Conservation (phyloP, 202 grass and related monocot genomes). For the Eragrostis tef region DNA sequence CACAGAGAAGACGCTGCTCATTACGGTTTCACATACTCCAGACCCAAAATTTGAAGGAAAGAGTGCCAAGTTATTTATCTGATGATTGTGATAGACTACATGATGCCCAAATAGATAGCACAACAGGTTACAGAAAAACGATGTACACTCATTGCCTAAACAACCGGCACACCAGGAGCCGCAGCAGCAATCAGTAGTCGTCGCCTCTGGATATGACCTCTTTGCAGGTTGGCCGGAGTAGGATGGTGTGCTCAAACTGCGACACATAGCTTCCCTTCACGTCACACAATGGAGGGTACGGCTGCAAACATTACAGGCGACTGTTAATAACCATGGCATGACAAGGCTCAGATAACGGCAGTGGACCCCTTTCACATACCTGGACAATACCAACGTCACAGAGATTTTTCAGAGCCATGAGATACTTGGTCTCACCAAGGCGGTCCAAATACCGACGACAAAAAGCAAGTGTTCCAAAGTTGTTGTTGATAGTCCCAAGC, state of each 20-base stretch:
- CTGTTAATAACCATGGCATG: constrained; percentile 1
- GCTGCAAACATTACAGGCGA: constrained; percentile 52
- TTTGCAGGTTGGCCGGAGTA: constrained; percentile 94
- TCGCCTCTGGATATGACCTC: constrained; percentile 89
- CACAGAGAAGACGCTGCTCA: neutral
- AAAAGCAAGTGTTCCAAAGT: constrained; percentile 88
- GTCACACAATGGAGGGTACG: constrained; percentile 84
- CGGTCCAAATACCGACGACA: constrained; percentile 89
- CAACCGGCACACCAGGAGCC: constrained; percentile 23
- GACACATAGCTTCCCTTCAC: constrained; percentile 92
- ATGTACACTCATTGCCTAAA: neutral
- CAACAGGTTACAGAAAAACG: constrained; percentile 19
- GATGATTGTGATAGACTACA: neutral
- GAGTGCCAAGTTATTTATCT: constrained; percentile 6
- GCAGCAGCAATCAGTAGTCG: constrained; percentile 67
- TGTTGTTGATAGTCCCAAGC: constrained; percentile 90
- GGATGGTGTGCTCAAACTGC: constrained; percentile 93
- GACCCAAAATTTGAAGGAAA: neutral
- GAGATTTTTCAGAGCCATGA: constrained; percentile 94
- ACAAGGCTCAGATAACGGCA: neutral
- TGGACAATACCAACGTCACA: constrained; percentile 82
- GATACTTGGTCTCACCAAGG: constrained; percentile 90
- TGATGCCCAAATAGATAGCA: constrained; percentile 18
- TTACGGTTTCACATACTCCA: neutral
- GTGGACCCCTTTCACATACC: constrained; percentile 39